Conservation (phyloP, 1,284 basidiomycete species). For the Trichosporon sp. region DNA sequence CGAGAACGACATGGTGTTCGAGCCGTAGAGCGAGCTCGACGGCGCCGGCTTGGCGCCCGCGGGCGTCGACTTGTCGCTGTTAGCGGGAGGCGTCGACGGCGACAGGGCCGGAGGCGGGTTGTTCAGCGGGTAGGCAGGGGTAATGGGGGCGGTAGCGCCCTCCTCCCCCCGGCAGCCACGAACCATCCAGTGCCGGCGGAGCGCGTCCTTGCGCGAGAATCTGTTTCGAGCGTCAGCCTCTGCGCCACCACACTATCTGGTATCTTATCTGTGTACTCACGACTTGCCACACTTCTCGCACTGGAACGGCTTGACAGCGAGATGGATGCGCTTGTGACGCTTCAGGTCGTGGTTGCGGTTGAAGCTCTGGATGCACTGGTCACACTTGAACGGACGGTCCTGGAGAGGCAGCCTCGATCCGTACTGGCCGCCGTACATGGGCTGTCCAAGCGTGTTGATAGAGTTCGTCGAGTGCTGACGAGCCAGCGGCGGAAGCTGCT, state of each 20-base stretch:
- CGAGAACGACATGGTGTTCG: conserved; percentile 24
- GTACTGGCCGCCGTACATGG: conserved; percentile 1
- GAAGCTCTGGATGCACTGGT: conserved; percentile 50
- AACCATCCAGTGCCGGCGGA: conserved; percentile 51
- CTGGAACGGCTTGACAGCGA: conserved; percentile 50
- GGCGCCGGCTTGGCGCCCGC: neutral
- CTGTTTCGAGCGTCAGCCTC: conserved; percentile 17
- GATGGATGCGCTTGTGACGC: conserved; percentile 51
- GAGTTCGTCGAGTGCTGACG: conserved; percentile 33
- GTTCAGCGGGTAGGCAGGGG: conserved; percentile 39
- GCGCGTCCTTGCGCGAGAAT: conserved; percentile 52
- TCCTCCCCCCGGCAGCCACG: conserved; percentile 50
- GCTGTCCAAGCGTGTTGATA: conserved; percentile 19
- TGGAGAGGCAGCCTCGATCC: conserved; percentile 26
- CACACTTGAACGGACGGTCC: conserved; percentile 50
- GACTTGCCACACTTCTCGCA: conserved; percentile 51
- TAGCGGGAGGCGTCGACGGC: conserved; percentile 32
- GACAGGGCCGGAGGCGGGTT: conserved; percentile 33
- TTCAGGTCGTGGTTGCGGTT: conserved; percentile 53
- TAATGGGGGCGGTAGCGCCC: conserved; percentile 42
- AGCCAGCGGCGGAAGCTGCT: conserved; percentile 23
- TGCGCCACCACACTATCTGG: neutral
- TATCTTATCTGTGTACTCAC: conserved; percentile 22
- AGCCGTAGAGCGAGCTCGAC: conserved; percentile 11
- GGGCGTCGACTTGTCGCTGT: conserved; percentile 5